Base-by-base conservation (phyloP, 495 filamentous ascomycete species). In the Podospora conica region DNA sequence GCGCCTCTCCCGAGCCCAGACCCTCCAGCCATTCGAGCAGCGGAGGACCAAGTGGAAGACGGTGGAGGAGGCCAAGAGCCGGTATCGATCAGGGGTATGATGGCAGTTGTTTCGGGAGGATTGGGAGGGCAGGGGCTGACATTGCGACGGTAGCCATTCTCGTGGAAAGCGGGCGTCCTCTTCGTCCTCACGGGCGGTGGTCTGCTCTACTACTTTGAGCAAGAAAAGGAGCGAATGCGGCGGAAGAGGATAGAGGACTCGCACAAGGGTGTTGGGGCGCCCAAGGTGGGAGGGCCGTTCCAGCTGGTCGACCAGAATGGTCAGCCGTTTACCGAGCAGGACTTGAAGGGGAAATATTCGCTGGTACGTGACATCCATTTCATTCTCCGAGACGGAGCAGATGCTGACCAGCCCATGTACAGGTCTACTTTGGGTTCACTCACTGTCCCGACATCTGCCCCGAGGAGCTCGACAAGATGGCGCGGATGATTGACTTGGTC, bases 381-480 rank as follows among this genome's bases (percentile, higher is more conserved):
- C 15, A 40, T 8, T 65, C 11, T 29, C 54, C 9, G 11, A 33
- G 1, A 9, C 23, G 5, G 11, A 20, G 23, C 3, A 9, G 31
- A 53, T n/a, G 21, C 22, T 40, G n/a, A 24, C n/a, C 10, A 9
- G 0, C 6, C 12, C 15, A 11, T 10, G 5, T 61, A 2, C 27
- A 82, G 90, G 87, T 97, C 55, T 98, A 98, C 78, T 98, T 98
- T 75, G 95, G 95, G 70, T 98, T 98, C 87, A 92, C 92, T 15
- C 93, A 97, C 78, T 98, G 95, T 76, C 95, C 95, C 12, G 95
- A 98, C 77, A 98, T 98, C 77, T 98, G 95, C 82, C 95, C 95
- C 28, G 95, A 98, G 70, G 95, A 98, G 81, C 88, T 98, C 61
- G 95, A 98, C 77, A 98, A 98, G 80, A 96, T 98, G 93, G 91